These are phyloP conservation scores for Oxytropis ochrocephala DNA, from an alignment of 306 rosid genomes.

Conservation along the genomic window DNA sequence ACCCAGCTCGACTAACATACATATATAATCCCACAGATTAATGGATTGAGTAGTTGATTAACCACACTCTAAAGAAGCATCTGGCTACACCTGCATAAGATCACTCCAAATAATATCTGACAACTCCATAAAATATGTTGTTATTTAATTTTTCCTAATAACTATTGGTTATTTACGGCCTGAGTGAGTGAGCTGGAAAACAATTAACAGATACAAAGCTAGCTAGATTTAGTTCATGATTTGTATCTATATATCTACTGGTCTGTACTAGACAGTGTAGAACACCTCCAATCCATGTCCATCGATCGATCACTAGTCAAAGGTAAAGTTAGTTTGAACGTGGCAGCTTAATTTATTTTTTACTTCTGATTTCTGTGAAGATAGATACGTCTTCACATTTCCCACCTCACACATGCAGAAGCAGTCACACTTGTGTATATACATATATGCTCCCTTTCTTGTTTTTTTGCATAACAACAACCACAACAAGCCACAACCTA, in stretches of 20 bases:
- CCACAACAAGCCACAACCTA: slow-evolving; percentile 22
- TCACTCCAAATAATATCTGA: too few relatives aligned
- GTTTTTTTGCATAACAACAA: slow-evolving; percentile 26
- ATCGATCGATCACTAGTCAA: slow-evolving; percentile 6
- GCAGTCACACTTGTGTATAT: slow-evolving; percentile 9
- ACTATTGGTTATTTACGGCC: too few relatives aligned
- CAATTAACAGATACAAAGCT: neutral
- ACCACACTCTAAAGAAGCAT: too few relatives aligned
- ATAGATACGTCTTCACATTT: slow-evolving; percentile 11
- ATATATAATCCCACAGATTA: too few relatives aligned
- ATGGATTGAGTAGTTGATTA: too few relatives aligned
- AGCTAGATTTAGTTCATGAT: neutral
- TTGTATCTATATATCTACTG: neutral
- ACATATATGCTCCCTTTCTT: slow-evolving; percentile 1
- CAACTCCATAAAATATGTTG: too few relatives aligned
- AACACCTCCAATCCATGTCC: too few relatives aligned
- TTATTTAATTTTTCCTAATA: too few relatives aligned
- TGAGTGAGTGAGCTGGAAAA: neutral
- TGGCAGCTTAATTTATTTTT: neutral
- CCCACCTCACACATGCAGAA: slow-evolving; percentile 23
- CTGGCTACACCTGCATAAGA: too few relatives aligned
- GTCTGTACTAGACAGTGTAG: neutral
- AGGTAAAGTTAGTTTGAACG: slow-evolving; percentile 19
- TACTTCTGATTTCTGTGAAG: neutral
- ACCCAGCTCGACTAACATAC: too few relatives aligned